Evolutionary conservation across 2,329 filamentous ascomycete genomes (phyloP), one percentile per base, ranked within the genome.

Genomic region (Aureobasidium pullulans): DNA sequence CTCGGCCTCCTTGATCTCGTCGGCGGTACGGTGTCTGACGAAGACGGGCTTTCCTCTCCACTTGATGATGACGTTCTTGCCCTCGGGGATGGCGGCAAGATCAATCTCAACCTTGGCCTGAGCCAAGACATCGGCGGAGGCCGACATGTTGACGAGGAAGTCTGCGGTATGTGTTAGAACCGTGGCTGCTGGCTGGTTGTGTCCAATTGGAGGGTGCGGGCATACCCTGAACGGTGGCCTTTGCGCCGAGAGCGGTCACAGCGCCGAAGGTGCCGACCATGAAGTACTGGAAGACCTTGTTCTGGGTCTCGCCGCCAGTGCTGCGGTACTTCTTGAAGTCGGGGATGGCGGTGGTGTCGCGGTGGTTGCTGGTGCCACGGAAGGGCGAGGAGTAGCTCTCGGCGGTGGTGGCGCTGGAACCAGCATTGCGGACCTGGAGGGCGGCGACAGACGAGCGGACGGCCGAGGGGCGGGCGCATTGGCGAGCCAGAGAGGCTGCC

Each of bases 31-130:
- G 87, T 99, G 94, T 77, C 94, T 92, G 85, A 99, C 91, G 83
- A 99, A 99, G 76, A 99, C 91, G 76, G 94, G 94, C 89, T 99
- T 99, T 76, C 94, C 94, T 83, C 94, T 89, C 94, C 94, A 99
- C 83, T 99, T 99, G 84, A 99, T 96, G 77, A 99, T 95, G 75
- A 99, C 94, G 81, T 99, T 99, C 89, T 97, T 99, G 84, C 94
- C 94, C 83, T 97, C 93, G 64, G 94, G 94, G 71, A 99, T 97
- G 65, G 90, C 77, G 70, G 81, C 82, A 67, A 99, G 88, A 77
- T 96, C 90, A 69, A 99, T 88, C 82, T 99, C 94, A 69, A 99
- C 94, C 87, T 99, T 99, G 77, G 94, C 94, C 86, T 96, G 95
- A 74, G 95, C 94, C 79, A 99, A 80, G 73, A 99, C 91, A 73